Evolutionary conservation across 495 filamentous ascomycete genomes (phyloP), one percentile per base, ranked within the genome.

Genomic region (Podospora australis): DNA sequence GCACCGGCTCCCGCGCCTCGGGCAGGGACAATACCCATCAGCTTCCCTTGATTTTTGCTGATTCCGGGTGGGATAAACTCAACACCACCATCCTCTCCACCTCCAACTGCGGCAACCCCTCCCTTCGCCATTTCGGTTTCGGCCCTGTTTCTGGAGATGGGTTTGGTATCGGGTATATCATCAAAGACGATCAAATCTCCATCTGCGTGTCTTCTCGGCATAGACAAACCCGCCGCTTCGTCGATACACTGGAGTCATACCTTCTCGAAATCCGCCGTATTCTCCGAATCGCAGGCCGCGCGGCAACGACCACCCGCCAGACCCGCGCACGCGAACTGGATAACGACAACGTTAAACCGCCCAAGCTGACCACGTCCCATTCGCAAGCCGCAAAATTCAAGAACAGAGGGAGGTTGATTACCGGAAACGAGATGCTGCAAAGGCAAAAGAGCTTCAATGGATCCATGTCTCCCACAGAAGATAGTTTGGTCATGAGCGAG

Each of bases 51-150:
- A 77, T 96, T 55, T 98, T 98, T 68, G 83, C 81, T 39, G 92
- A 98, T 58, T 45, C 77, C 0, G 92, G 89, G 35, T 98, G 90
- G 89, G 91, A 96, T 67, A 88, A 86, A 55, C 78, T 96, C 49
- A 96, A 96, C 73, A 95, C 79, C 54, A 96, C 92, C 13, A 87
- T 97, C 56, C 71, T 98, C 16, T 92, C 87, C 25, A 96, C 92
- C 1, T 96, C 90, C n/a, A 98, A 98, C 70, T 98, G 92, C 68
- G 92, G 92, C 46, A 98, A 98, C 68, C 92, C 92, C 2, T 90
- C 86, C n/a, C 78, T 98, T 11, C 84, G 92, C 1, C 88, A 96
- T 39, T 98, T 98, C 57, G 92, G 92, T 9, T 98, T 98, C 66
- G 92, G 92, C 0, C 92, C 92, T 3, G 94, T 90, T 0, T 90